Conservation (phyloP, 2,329 filamentous ascomycete species). For the Alternaria incomplexa region DNA sequence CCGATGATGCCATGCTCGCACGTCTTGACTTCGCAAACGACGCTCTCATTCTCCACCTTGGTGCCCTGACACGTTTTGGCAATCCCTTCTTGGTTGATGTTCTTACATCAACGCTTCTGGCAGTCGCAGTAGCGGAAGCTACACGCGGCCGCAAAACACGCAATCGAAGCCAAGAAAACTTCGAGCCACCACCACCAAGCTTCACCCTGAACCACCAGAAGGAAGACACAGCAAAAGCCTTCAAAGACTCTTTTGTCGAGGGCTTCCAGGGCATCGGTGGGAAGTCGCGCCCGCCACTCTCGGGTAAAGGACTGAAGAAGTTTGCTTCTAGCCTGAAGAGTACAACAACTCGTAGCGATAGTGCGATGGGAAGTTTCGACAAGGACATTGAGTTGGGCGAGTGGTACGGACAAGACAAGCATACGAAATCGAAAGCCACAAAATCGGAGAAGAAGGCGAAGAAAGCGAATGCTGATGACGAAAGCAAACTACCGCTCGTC, state of each 20-base stretch:
- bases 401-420: slow-evolving; percentile 44
- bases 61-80: slow-evolving; percentile 51
- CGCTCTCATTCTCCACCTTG: slow-evolving; percentile 53
- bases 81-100: slow-evolving; percentile 56
- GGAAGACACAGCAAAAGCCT: slow-evolving; percentile 34
- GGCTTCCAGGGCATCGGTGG: slow-evolving; percentile 42
- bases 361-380: slow-evolving; percentile 33
- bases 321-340: slow-evolving; percentile 27
- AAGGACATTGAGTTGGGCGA: slow-evolving; percentile 48
- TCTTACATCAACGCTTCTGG: slow-evolving; percentile 50
- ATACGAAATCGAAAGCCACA: slow-evolving; percentile 9
- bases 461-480: slow-evolving; percentile 36
- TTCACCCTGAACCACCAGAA: slow-evolving; percentile 28
- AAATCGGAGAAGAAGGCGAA: slow-evolving; percentile 35
- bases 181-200: slow-evolving; percentile 42
- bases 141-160: slow-evolving; percentile 35
- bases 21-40: slow-evolving; percentile 53
- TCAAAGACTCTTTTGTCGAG: slow-evolving; percentile 41
- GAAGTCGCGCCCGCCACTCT: slow-evolving; percentile 27
- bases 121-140: slow-evolving; percentile 55
- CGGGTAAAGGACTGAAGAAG: slow-evolving; percentile 27
- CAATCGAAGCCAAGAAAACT: slow-evolving; percentile 30
- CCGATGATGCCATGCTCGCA: slow-evolving; percentile 50
- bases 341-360: slow-evolving; percentile 18
- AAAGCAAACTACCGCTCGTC: slow-evolving; percentile 48